Evolutionary conservation across 2,329 filamentous ascomycete genomes (phyloP).

Genomic region (Chaetomiaceae sp.): DNA sequence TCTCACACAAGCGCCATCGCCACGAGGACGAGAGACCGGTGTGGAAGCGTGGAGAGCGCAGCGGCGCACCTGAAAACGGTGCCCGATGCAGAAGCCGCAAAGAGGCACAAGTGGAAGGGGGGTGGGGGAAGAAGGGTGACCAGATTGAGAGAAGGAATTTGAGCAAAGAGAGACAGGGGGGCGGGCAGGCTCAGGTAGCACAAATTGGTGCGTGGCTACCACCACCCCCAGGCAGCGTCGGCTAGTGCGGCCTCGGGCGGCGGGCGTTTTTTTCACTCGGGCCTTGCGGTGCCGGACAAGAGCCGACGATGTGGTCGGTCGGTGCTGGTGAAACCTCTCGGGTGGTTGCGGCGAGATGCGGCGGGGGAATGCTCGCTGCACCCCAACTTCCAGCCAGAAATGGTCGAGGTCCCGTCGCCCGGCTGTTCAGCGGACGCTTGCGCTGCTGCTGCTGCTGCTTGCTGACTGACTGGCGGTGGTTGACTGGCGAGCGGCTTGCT

Average conservation of each 20-base stretch:
- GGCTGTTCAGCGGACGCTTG: neutral
- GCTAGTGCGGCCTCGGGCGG: slow-evolving; percentile 1
- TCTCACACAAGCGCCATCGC: slow-evolving; percentile 28
- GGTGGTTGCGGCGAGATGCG: neutral
- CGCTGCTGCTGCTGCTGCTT: neutral
- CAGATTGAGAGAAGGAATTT: neutral
- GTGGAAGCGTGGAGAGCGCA: slow-evolving; percentile 17
- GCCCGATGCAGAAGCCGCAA: slow-evolving; percentile 17
- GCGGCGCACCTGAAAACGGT: slow-evolving; percentile 21
- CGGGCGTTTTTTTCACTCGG: neutral
- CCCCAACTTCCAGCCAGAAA: no score
- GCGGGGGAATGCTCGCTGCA: neutral
- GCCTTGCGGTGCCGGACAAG: slow-evolving; percentile 1
- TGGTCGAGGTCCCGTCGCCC: neutral
- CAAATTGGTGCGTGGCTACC: slow-evolving; percentile 18
- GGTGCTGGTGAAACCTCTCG: slow-evolving; percentile 2
- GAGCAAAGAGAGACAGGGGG: neutral
- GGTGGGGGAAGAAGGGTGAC: slow-evolving; percentile 15
- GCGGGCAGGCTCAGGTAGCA: slow-evolving; percentile 15
- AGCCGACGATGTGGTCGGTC: slow-evolving; percentile 6
- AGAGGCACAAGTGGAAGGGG: neutral
- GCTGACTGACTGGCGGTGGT: neutral
- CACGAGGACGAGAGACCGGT: slow-evolving; percentile 11
- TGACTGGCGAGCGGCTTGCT: neutral
- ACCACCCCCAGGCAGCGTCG: slow-evolving; percentile 15